Evolutionary conservation across 1,284 basidiomycete genomes (phyloP).

Genomic region (Rhodotorula sp.): DNA sequence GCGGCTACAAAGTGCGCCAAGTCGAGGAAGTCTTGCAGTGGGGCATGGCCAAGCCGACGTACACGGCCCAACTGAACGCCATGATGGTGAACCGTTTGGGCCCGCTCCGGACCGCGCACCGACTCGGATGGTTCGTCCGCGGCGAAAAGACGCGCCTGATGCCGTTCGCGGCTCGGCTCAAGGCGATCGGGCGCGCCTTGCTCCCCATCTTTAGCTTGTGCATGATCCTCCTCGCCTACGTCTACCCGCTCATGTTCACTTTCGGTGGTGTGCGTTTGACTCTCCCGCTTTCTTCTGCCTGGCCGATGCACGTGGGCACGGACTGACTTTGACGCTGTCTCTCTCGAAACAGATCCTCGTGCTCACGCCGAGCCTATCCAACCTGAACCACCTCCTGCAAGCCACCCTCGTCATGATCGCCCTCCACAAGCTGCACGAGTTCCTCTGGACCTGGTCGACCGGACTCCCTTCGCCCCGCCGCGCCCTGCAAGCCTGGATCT

Average conservation of each 20-base stretch:
- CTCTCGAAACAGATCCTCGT: conserved; percentile 18
- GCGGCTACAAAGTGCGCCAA: conserved; percentile 40
- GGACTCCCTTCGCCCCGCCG: conserved; percentile 37
- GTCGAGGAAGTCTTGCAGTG: conserved; percentile 44
- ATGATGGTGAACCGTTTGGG: conserved; percentile 41
- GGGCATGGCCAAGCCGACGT: conserved; percentile 41
- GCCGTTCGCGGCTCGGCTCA: conserved; percentile 34
- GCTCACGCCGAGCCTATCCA: conserved; percentile 30
- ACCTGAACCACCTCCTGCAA: conserved; percentile 42
- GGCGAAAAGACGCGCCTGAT: conserved; percentile 36
- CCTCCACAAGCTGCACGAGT: conserved; percentile 40
- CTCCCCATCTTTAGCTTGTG: conserved; percentile 41
- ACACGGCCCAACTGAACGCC: conserved; percentile 29
- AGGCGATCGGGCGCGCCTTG: conserved; percentile 36
- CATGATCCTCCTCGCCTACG: conserved; percentile 36
- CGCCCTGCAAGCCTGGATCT: conserved; percentile 41
- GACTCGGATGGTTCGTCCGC: conserved; percentile 41
- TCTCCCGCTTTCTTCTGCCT: neutral
- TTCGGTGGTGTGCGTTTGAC: conserved; percentile 36
- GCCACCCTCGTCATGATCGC: conserved; percentile 39
- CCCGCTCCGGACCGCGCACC: conserved; percentile 38
- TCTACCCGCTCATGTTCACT: conserved; percentile 42
- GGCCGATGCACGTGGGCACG: neutral
- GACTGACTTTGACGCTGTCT: neutral
- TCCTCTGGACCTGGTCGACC: conserved; percentile 32